These are phyloP conservation scores for Thelonectria discophora DNA, from an alignment of 2,329 filamentous ascomycete genomes.

Conservation along the genomic window DNA sequence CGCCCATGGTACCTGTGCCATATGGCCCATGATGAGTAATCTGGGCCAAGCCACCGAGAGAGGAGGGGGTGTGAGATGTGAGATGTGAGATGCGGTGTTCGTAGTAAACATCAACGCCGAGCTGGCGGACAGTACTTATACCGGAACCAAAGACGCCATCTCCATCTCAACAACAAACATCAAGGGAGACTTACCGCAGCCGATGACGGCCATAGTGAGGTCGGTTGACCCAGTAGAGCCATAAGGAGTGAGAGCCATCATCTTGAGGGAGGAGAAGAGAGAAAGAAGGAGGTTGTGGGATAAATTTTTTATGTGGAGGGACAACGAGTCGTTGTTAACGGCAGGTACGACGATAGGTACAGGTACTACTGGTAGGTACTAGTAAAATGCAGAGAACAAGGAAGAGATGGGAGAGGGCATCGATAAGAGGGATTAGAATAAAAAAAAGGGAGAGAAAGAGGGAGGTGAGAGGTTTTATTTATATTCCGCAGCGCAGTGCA, in stretches of 20 bases:
- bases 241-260: constrained; percentile 48
- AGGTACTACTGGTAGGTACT: background rate
- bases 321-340: background rate
- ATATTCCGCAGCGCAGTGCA: constrained; percentile 14
- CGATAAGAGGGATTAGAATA: constrained; percentile 2
- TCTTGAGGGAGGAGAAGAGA: constrained; percentile 26
- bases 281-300: constrained; percentile 7
- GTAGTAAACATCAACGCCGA: constrained; percentile 25
- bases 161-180: constrained; percentile 15
- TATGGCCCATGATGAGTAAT: constrained; percentile 26
- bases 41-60: constrained; percentile 7
- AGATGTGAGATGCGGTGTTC: constrained; percentile 9
- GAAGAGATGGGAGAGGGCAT: constrained; percentile 11
- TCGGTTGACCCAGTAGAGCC: constrained; percentile 49
- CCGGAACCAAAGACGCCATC: constrained; percentile 15
- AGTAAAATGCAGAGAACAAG: background rate
- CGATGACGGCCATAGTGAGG: constrained; percentile 81
- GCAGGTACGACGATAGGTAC: constrained; percentile 14
- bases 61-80: background rate
- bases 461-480: constrained; percentile 15
- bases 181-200: constrained; percentile 72
- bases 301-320: background rate
- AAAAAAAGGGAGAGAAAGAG: background rate
- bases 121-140: constrained; percentile 20
- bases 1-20: constrained; percentile 78